phyloP scores from a whole-genome alignment of 768 basidiomycete genomes.

The Phylloporus sp. region DNA sequence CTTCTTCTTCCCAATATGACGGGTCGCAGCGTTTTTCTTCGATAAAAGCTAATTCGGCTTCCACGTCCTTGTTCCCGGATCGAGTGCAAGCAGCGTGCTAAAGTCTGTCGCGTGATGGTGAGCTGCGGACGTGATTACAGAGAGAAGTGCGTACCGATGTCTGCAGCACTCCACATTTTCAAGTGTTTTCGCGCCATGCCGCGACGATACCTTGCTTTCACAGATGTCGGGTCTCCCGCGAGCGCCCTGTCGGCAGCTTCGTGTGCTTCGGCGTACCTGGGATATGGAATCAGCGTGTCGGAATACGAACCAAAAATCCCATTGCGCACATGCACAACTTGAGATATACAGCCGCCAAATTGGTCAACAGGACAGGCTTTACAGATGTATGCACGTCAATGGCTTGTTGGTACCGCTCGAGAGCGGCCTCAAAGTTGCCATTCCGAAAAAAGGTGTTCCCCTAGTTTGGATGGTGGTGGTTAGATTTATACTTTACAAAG shows the following conservation, averaged over 20 bases:
- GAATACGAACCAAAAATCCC: not conserved
- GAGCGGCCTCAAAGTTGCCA: constrained; percentile 34
- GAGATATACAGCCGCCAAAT: constrained; percentile 40
- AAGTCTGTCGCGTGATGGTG: constrained; percentile 24
- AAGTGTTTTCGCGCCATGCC: constrained; percentile 32
- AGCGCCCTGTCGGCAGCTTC: constrained; percentile 27
- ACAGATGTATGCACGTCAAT: constrained; percentile 28
- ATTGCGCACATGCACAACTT: constrained; percentile 35
- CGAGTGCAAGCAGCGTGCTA: constrained; percentile 18
- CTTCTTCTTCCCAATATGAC: not conserved
- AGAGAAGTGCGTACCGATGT: constrained; percentile 16
- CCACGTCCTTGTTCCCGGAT: constrained; percentile 20
- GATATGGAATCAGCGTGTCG: not conserved
- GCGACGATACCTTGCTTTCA: constrained; percentile 34
- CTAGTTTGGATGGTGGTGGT: constrained; percentile 24
- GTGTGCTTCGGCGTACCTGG: constrained; percentile 28
- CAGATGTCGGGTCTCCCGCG: constrained; percentile 24
- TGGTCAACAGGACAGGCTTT: constrained; percentile 36
- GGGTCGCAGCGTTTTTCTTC: not conserved
- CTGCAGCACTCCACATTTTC: constrained; percentile 17
- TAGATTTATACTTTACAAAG: no score
- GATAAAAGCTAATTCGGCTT: constrained; percentile 15
- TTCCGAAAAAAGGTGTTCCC: constrained; percentile 41
- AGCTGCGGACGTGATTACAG: not conserved
- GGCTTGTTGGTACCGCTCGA: constrained; percentile 39